Evolutionary conservation across 2,329 filamentous ascomycete species (phyloP).

Genomic region (Aspergillus novoparasiticus): DNA sequence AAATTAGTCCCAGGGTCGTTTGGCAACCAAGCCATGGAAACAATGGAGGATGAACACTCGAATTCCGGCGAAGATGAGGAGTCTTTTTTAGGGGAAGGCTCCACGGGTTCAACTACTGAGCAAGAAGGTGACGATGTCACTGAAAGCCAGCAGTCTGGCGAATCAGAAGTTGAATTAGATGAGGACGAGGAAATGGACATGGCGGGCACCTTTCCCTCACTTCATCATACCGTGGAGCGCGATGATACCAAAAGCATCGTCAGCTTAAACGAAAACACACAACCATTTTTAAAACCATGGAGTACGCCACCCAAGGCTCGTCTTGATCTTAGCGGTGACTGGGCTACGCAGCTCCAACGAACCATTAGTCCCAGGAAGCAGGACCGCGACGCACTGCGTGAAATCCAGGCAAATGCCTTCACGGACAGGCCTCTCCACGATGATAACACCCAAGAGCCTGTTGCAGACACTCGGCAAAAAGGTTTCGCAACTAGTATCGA

Average conservation of each 20-base stretch:
- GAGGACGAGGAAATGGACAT: conserved; percentile 77
- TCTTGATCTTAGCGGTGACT: conserved; percentile 72
- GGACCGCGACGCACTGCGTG: conserved; percentile 73
- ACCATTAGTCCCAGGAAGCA: conserved; percentile 94
- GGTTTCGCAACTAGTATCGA: conserved; percentile 89
- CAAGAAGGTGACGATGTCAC: conserved; percentile 57
- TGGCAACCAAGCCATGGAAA: conserved; percentile 63
- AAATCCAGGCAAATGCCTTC: conserved; percentile 63
- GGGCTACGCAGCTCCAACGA: conserved; percentile 90
- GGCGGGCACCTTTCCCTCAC: conserved; percentile 75
- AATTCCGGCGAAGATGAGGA: conserved; percentile 42
- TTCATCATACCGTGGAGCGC: conserved; percentile 76
- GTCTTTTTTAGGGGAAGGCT: conserved; percentile 94
- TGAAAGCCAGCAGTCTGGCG: conserved; percentile 58
- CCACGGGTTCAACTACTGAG: conserved; percentile 75
- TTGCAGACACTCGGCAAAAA: conserved; percentile 45
- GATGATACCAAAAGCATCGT: conserved; percentile 53
- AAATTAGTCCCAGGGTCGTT: conserved; percentile 77
- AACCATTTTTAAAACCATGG: conserved; percentile 34
- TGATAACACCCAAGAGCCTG: conserved; percentile 32
- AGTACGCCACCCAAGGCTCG: conserved; percentile 57
- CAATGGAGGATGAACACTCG: conserved; percentile 51
- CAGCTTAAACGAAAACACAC: conserved; percentile 52
- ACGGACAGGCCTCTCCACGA: conserved; percentile 48
- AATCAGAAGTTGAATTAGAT: conserved; percentile 65